Evolutionary conservation across 2,329 filamentous ascomycete species (phyloP), one percentile per base, ranked within the genome.

Genomic region (Fusarium dimerum): DNA sequence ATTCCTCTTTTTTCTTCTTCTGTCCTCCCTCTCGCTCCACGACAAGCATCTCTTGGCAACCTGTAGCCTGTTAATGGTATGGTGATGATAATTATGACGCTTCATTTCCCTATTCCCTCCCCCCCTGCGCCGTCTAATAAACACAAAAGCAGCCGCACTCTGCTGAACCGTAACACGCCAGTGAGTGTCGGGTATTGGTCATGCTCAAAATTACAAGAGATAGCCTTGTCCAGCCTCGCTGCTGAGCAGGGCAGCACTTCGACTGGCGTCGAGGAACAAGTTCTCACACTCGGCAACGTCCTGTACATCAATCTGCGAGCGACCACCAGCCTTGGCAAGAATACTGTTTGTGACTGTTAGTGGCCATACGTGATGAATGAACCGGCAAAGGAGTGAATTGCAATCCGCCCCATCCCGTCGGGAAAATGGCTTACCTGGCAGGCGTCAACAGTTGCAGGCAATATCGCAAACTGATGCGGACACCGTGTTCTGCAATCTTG

Each of bases 391-490:
- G 46, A 45, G 50, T 45, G 60, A 52, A 43, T 54, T 52, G 20
- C 7, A 7, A 26, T 26, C 7, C 20, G 20, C 20, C 20, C 20
- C 20, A 52, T 54, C 56, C 59, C 58, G 50, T 52, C 54, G 57
- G 50, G 52, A 53, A 43, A 36, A 48, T 47, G 48, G 38, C 78
- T 68, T 74, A 85, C 82, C 82, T 93, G 47, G 92, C 88, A 2
- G 92, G 92, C 26, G 92, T 90, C 64, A 99, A 79, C 62, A 99
- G 76, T 76, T 97, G 94, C 69, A 99, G 78, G 62, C 92, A 93
- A 76, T 99, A 99, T 62, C 94, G 81, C 74, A 99, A 74, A 71
- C 90, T 95, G 68, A 97, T 92, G 64, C 87, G 88, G 66, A 90
- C 90, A 61, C 94, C 94, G 64, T 96, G 87, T 67, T 89, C 84